Conservation (phyloP, 2,329 filamentous ascomycete species). For the Penicillium freii region DNA sequence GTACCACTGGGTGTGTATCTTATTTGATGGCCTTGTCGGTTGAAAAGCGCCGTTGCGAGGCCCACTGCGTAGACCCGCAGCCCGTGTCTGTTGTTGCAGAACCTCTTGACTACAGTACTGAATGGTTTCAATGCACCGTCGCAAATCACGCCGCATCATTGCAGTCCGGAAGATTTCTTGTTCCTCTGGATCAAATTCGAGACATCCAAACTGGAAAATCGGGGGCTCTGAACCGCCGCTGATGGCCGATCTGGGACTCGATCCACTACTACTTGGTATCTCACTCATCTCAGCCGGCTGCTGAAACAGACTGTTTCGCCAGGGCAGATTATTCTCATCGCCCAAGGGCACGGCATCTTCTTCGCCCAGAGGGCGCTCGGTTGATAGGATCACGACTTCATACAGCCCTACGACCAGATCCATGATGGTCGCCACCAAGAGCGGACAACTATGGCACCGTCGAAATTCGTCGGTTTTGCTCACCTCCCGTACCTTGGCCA, state of each 20-base stretch:
- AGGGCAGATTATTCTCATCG: neutral
- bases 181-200: constrained; percentile 4
- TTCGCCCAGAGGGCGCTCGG: neutral
- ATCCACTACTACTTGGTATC: neutral
- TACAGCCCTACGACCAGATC: neutral
- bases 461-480: neutral
- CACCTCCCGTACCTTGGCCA: neutral
- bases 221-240: neutral
- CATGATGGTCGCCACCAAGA: neutral
- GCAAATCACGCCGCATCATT: neutral
- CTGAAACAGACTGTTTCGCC: neutral
- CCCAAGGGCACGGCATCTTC: neutral
- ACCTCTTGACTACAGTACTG: neutral
- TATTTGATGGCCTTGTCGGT: neutral
- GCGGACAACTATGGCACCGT: neutral
- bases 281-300: neutral
- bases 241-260: neutral
- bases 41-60: neutral
- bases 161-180: constrained; percentile 3
- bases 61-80: neutral
- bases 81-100: neutral
- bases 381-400: neutral
- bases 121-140: constrained; percentile 1
- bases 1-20: neutral
- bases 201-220: constrained; percentile 2